Percentiles rank a stretch among this genome's conserved stretches.
phyloP scores from a whole-genome alignment of 805 yeast genomes.

The Torulaspora quercuum region DNA sequence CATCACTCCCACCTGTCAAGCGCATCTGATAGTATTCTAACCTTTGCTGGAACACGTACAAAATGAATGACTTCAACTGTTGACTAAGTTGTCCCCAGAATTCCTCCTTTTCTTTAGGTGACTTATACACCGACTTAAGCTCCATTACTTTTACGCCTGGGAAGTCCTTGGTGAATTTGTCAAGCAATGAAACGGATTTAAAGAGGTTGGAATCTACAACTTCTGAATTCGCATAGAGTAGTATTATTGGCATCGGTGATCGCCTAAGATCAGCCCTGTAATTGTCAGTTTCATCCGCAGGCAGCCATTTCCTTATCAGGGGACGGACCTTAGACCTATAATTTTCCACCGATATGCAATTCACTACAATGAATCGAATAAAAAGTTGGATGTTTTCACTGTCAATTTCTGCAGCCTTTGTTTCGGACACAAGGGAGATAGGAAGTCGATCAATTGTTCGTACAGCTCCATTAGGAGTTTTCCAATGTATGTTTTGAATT shows the following conservation, averaged over 20 bases:
- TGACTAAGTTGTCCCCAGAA: slow-evolving; percentile 32
- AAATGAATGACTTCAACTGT: slow-evolving; percentile 22
- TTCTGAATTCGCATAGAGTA: slow-evolving; percentile 33
- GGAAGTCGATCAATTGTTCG: slow-evolving; percentile 27
- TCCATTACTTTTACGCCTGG: slow-evolving; percentile 31
- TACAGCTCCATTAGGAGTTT: slow-evolving; percentile 25
- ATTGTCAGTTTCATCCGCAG: slow-evolving; percentile 16
- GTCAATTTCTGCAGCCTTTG: slow-evolving; percentile 7
- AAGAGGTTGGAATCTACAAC: slow-evolving; percentile 33
- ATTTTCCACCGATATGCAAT: slow-evolving; percentile 62
- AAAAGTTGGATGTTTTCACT: slow-evolving; percentile 41
- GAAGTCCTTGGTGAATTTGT: slow-evolving; percentile 35
- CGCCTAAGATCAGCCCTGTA: slow-evolving; percentile 3
- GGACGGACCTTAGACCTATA: slow-evolving; percentile 82
- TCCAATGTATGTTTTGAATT: slow-evolving; percentile 35
- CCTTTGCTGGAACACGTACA: slow-evolving; percentile 31
- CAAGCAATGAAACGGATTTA: slow-evolving; percentile 32
- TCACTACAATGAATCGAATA: slow-evolving; percentile 64
- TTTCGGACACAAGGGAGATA: slow-evolving; percentile 25
- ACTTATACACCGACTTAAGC: slow-evolving; percentile 35
- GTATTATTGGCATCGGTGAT: slow-evolving; percentile 23
- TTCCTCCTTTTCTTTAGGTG: slow-evolving; percentile 30
- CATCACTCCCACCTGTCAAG: slow-evolving; percentile 6
- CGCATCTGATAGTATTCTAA: slow-evolving; percentile 14
- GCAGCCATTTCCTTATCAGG: slow-evolving; percentile 75